These are phyloP conservation scores for Pholiota conissans DNA, from an alignment of 768 basidiomycete genomes.

Conservation along the genomic window DNA sequence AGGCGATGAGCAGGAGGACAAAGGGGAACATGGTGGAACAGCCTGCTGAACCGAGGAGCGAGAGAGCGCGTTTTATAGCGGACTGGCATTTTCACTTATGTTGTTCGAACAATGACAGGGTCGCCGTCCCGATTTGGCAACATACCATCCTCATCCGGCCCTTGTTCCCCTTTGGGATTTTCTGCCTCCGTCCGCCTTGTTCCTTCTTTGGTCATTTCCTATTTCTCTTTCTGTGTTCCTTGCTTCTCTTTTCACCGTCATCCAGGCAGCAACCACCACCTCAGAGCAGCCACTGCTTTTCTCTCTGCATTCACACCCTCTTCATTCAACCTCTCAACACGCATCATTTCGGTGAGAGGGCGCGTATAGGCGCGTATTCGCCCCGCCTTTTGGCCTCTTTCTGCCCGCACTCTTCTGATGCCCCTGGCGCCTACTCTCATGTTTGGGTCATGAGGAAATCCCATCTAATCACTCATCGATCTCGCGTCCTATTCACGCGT, in stretches of 20 bases:
- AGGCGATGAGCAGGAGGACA: constrained; percentile 20
- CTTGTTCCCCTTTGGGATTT: constrained; percentile 1
- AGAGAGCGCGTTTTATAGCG: constrained; percentile 16
- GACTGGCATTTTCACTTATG: neutral
- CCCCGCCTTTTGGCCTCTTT: neutral
- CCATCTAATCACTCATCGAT: neutral
- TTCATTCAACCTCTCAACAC: neutral
- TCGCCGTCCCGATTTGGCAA: constrained; percentile 17
- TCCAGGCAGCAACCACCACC: neutral
- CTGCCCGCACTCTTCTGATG: neutral
- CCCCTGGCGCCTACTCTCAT: neutral
- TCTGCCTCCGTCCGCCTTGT: neutral
- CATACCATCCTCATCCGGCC: constrained; percentile 13
- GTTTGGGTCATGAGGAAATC: neutral
- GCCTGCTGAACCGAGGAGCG: constrained; percentile 6
- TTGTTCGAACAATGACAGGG: constrained; percentile 13
- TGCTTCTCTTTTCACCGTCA: neutral
- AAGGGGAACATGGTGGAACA: constrained; percentile 19
- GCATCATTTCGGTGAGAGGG: neutral
- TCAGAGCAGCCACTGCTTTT: neutral
- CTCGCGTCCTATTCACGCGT: neutral
- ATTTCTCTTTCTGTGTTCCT: neutral
- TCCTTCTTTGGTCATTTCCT: constrained; percentile 17
- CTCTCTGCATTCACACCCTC: neutral
- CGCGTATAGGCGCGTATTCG: neutral